phyloP scores from a whole-genome alignment of 2,329 filamentous ascomycete species.

The Thielaviopsis punctulata region DNA sequence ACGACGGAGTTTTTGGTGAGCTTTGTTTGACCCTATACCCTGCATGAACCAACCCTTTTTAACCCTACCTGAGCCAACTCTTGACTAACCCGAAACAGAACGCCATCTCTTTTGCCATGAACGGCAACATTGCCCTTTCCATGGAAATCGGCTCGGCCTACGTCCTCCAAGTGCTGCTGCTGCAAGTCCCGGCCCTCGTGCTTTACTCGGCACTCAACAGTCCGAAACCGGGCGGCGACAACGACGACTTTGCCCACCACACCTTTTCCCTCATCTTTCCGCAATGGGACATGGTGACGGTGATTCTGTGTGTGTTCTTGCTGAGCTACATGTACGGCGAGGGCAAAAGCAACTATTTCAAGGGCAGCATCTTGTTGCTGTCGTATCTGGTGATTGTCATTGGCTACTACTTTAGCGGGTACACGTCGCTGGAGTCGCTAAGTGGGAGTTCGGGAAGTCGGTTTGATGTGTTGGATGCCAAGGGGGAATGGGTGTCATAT shows the following conservation, averaged over 20 bases:
- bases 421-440: constrained; percentile 19
- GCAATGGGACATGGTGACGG: constrained; percentile 97
- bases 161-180: constrained; percentile 82
- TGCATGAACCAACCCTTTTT: too few relatives aligned
- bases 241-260: constrained; percentile 33
- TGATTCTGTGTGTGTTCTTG: constrained; percentile 89
- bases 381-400: constrained; percentile 84
- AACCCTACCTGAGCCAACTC: background rate
- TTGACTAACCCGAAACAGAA: constrained; percentile 37
- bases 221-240: constrained; percentile 18
- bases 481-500: constrained; percentile 33
- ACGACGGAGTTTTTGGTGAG: constrained; percentile 90
- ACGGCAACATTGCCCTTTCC: constrained; percentile 92
- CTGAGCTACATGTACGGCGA: constrained; percentile 96
- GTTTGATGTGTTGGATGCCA: constrained; percentile 35
- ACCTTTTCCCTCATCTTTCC: constrained; percentile 85
- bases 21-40: constrained; percentile 12
- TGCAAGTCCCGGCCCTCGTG: constrained; percentile 86
- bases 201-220: constrained; percentile 71
- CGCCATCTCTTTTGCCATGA: constrained; percentile 98
- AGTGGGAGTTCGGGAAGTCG: constrained; percentile 27
- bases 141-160: constrained; percentile 99
- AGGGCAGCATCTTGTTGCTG: constrained; percentile 84
- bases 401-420: constrained; percentile 74
- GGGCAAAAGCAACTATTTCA: constrained; percentile 99